These are phyloP conservation scores for Sporothrix dimorphospora DNA, from an alignment of 2,329 filamentous ascomycete genomes.

Conservation along the genomic window DNA sequence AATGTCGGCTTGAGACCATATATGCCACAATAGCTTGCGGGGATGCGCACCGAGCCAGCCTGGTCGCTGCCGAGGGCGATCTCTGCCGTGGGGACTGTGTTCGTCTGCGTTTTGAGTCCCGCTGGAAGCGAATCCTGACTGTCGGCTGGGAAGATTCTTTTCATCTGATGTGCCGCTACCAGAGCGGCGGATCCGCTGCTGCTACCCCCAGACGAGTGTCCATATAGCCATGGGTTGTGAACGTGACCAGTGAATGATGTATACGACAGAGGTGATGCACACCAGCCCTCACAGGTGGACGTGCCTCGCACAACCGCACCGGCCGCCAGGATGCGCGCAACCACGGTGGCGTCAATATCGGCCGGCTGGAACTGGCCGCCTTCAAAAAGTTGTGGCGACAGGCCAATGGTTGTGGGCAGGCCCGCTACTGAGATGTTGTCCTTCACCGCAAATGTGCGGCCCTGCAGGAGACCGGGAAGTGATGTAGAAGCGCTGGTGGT, in stretches of 20 bases:
- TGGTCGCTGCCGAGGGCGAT: conserved; percentile 66
- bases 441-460: conserved; percentile 73
- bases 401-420: conserved; percentile 58
- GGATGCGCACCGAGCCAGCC: conserved; percentile 72
- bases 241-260: conserved; percentile 75
- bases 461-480: conserved; percentile 60
- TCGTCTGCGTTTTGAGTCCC: not conserved
- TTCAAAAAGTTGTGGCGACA: conserved; percentile 46
- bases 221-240: conserved; percentile 70
- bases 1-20: conserved; percentile 53
- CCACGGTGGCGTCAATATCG: conserved; percentile 56
- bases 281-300: conserved; percentile 70
- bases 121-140: not conserved
- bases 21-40: conserved; percentile 46
- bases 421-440: conserved; percentile 75
- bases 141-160: not conserved
- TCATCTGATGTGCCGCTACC: conserved; percentile 33
- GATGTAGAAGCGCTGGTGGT: not conserved
- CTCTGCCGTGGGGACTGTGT: not conserved
- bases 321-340: conserved; percentile 52
- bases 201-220: conserved; percentile 76
- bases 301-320: conserved; percentile 73
- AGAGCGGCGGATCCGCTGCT: conserved; percentile 68
- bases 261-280: conserved; percentile 58
- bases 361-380: conserved; percentile 63